Percentiles rank a stretch among this genome's conserved stretches.
Evolutionary conservation across 1,284 basidiomycete genomes (phyloP).

Genomic region (Microbotryum violaceum): DNA sequence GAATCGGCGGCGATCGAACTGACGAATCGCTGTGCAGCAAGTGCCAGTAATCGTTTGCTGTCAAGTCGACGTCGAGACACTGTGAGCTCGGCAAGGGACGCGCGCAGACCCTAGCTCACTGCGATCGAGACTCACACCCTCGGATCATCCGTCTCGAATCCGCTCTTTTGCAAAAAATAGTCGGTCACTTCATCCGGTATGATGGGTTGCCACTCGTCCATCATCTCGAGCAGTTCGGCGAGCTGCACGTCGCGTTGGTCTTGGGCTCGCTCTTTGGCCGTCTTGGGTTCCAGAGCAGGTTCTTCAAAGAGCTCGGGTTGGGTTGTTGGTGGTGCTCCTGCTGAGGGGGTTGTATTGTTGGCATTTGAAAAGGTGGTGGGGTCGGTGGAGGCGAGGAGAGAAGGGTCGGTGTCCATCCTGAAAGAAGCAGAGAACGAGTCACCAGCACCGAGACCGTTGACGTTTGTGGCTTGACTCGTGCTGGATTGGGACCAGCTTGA

Average conservation of each 20-base stretch:
- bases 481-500: too few species aligned
- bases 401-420: too few species aligned
- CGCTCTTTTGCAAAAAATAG: conserved; percentile 91
- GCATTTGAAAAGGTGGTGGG: not conserved
- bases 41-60: conserved; percentile 61
- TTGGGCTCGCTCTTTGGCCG: conserved; percentile 56
- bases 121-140: conserved; percentile 53
- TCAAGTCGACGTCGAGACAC: not conserved
- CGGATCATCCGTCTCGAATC: conserved; percentile 92
- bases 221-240: conserved; percentile 88
- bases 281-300: not conserved
- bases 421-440: too few species aligned
- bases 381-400: not conserved
- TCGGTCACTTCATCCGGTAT: conserved; percentile 98
- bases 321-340: not conserved
- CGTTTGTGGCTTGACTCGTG: too few species aligned
- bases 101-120: not conserved
- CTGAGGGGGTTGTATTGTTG: not conserved
- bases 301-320: not conserved
- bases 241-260: conserved; percentile 61
- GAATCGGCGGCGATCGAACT: conserved; percentile 95
- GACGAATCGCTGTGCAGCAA: conserved; percentile 97
- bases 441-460: too few species aligned
- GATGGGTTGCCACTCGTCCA: conserved; percentile 94
- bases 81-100: too few species aligned